Percentiles rank a stretch among this genome's conserved stretches.
phyloP scores from a whole-genome alignment of 2,329 filamentous ascomycete species.

The Sarocladiaceae sp. region DNA sequence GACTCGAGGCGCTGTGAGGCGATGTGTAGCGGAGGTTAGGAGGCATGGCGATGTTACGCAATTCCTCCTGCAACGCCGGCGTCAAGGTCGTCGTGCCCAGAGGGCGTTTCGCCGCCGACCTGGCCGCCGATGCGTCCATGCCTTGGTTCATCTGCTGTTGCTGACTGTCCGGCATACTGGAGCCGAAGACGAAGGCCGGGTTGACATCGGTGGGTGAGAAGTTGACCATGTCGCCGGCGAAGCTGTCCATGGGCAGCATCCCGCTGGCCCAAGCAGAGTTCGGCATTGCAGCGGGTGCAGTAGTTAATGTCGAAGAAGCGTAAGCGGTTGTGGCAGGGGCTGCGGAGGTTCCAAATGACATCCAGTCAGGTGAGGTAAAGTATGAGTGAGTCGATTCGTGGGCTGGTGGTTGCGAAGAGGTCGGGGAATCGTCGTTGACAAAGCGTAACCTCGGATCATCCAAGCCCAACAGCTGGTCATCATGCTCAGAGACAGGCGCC shows the following conservation, averaged over 20 bases:
- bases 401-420: conserved; percentile 23
- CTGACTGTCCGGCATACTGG: conserved; percentile 21
- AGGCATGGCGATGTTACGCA: conserved; percentile 62
- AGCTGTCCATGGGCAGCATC: conserved; percentile 9
- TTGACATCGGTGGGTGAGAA: conserved; percentile 29
- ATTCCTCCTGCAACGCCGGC: conserved; percentile 55
- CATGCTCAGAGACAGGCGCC: conserved; percentile 7
- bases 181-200: conserved; percentile 29
- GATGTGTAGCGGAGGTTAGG: conserved; percentile 57
- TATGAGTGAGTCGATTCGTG: conserved; percentile 31
- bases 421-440: conserved; percentile 27
- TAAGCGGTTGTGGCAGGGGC: conserved; percentile 36
- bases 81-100: conserved; percentile 38
- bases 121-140: conserved; percentile 20
- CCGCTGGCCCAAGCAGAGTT: conserved; percentile 17
- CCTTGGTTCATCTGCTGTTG: conserved; percentile 26
- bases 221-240: conserved; percentile 12
- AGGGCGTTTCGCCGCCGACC: not conserved
- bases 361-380: conserved; percentile 16
- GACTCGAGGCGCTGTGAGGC: conserved; percentile 54
- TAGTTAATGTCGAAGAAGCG: conserved; percentile 34
- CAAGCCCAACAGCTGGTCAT: conserved; percentile 37
- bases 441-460: conserved; percentile 37
- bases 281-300: conserved; percentile 27
- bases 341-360: conserved; percentile 42